Percentiles rank a stretch among this genome's conserved stretches.
Evolutionary conservation across 768 basidiomycete species (phyloP).

Genomic region (Strobilomyces dryophilus): DNA sequence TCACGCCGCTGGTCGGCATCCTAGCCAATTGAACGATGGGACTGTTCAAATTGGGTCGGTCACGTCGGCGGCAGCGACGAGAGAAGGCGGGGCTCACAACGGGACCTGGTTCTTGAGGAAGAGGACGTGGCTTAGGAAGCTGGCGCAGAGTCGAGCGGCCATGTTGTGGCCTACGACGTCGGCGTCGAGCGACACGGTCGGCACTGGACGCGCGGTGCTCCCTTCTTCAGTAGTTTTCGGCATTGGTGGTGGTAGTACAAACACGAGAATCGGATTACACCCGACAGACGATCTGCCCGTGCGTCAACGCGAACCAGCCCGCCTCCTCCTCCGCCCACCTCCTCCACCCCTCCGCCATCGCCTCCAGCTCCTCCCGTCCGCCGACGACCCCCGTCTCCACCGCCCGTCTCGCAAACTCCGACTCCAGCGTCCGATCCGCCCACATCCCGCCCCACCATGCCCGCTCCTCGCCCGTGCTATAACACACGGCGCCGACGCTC

Average conservation of each 20-base stretch:
- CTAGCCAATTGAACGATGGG: conserved; percentile 62
- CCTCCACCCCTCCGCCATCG: no score
- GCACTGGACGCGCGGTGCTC: conserved; percentile 25
- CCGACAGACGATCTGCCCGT: neutral
- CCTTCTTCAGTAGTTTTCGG: neutral
- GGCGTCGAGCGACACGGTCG: conserved; percentile 43
- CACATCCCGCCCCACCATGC: conserved; percentile 37
- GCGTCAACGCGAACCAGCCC: no score
- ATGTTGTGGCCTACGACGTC: conserved; percentile 51
- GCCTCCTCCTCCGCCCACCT: no score
- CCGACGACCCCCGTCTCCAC: conserved; percentile 25
- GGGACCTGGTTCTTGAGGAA: conserved; percentile 79
- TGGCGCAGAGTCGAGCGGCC: conserved; percentile 61
- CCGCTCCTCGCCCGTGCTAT: conserved; percentile 32
- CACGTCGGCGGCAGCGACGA: no score
- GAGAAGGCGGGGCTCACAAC: conserved; percentile 46
- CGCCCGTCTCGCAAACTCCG: conserved; percentile 31
- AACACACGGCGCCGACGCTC: conserved; percentile 36
- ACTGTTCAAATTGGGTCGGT: conserved; percentile 37
- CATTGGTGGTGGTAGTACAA: neutral
- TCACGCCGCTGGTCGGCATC: conserved; percentile 46
- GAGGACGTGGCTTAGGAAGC: conserved; percentile 63
- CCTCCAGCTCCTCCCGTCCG: no score
- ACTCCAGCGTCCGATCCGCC: conserved; percentile 35
- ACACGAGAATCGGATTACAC: conserved; percentile 4